These are phyloP conservation scores for Penicillium soppii DNA, from an alignment of 495 filamentous ascomycete genomes.

Conservation along the genomic window DNA sequence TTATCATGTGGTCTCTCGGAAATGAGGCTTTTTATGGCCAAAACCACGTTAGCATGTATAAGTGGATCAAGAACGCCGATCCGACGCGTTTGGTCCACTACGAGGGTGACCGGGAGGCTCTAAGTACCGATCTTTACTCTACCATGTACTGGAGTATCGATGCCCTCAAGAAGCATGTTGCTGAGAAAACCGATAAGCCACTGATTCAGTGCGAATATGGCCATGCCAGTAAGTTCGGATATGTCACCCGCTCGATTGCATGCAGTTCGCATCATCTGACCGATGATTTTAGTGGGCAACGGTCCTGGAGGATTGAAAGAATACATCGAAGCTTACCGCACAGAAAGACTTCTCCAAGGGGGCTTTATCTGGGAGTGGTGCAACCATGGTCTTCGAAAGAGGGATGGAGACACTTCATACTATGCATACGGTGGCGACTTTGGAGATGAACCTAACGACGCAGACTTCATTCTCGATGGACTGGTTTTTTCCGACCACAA, in stretches of 20 bases:
- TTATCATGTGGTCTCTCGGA: conserved; percentile 70
- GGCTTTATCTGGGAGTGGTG: conserved; percentile 76
- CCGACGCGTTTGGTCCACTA: conserved; percentile 62
- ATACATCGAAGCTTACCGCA: conserved; percentile 60
- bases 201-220: conserved; percentile 66
- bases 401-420: conserved; percentile 44
- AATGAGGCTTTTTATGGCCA: conserved; percentile 68
- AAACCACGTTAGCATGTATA: conserved; percentile 64
- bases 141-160: conserved; percentile 64
- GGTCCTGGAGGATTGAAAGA: conserved; percentile 66
- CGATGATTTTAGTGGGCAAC: conserved; percentile 62
- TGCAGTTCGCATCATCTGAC: conserved; percentile 28
- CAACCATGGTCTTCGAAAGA: conserved; percentile 64
- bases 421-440: conserved; percentile 66
- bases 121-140: conserved; percentile 61
- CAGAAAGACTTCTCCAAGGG: conserved; percentile 58
- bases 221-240: conserved; percentile 42
- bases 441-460: conserved; percentile 63
- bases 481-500: conserved; percentile 55
- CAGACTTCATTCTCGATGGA: conserved; percentile 68
- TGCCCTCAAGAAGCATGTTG: conserved; percentile 43
- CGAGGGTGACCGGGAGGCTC: conserved; percentile 58
- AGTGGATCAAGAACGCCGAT: conserved; percentile 58
- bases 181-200: conserved; percentile 47
- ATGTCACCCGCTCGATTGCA: too few relatives aligned